Base-by-base conservation (phyloP, 164 flowering plant genomes). In the Berberis thunbergii region DNA sequence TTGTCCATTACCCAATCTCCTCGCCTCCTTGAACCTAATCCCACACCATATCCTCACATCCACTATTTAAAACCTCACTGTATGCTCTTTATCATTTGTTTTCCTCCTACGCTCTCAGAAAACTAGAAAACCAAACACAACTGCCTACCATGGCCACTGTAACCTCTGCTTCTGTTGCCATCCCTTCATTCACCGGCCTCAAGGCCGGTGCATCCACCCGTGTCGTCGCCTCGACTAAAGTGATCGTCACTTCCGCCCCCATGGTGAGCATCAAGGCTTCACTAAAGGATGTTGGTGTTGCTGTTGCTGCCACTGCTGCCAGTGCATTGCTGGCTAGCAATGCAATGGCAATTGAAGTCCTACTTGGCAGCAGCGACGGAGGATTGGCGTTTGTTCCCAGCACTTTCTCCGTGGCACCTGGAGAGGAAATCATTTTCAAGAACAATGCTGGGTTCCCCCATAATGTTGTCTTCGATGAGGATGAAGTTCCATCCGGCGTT, bases 361-460 rank as follows among this genome's bases (percentile, higher is more conserved):
- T 76, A 72, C 87, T 94, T 0, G 96, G 99, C 2, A 57, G 73
- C 7, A 72, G 69, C 54, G 95, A 86, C 64, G 95, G 99, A 0
- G 8, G 46, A 4, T 67, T 94, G 70, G 91, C 78, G 10, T 94
- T 94, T 69, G 78, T 77, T 38, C 99, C n/a, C 45, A 72, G 49
- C 63, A 52, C 11, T n/a, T 79, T 91, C 77, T 41, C 71, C 0
- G 82, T 89, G 2, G 49, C 78, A 4, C 4, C 96, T 0, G 96
- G 97, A 0, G 99, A 91, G 82, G 84, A 83, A 77, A 91, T 95
- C 11, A 76, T 67, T 58, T 95, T 95, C 92, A 89, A 81, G 83
- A 94, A 94, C 96, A 94, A 94, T 66, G 93, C 95, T 1, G 99
- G 96, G 12, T 94, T 88, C 81, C 97, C 97, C 1, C 97, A 91